Base-by-base conservation (phyloP, 2,329 filamentous ascomycete species). In the Stenocarpella maydis region DNA sequence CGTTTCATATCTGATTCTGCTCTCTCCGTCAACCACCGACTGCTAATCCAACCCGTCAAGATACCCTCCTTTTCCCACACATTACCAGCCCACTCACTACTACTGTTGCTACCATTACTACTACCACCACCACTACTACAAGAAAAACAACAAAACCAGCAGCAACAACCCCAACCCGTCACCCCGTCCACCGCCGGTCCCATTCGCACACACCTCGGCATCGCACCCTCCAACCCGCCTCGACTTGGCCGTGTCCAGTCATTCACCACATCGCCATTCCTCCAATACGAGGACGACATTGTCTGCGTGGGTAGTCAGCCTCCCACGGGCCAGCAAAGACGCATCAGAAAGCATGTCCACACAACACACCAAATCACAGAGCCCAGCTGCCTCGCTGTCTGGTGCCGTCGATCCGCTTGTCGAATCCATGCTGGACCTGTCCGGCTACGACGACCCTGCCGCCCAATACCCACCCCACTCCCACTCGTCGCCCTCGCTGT, bases 401-500 rank as follows among this genome's bases (percentile, higher is more conserved):
- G 78, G 77, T 74, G 80, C 82, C 70, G 82, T 82, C 70, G 83
- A 84, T 73, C 82, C 86, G 74, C 82, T 85, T 68, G 77, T 89
- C 74, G 88, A 91, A 74, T 84, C 85, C 39, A 81, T 90, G 55
- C 81, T 90, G 77, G 88, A 90, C 74, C 83, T 90, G 69, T 84
- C 86, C 71, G 86, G 88, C 74, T 92, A 91, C 79, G 89, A 91
- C 76, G 84, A 84, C 72, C 79, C 87, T 65, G 82, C 83, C 72
- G 55, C 55, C 55, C 55, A 61, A 19, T 61, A 61, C 39, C 55
- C 45, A 39, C 14, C 41, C 12, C 55, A 61, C 39, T 21, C 88
- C 74, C 85, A 88, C 70, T 90, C 89, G 15, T n/a, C n/a, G n/a
- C 88, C 90, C 4, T 86, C 87, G 4, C 77, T 88, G 53, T 90